Percentiles rank a stretch among this genome's conserved stretches.
phyloP scores from a whole-genome alignment of 371 early-diverging fungal genomes.

The Haplosporangium sp. region DNA sequence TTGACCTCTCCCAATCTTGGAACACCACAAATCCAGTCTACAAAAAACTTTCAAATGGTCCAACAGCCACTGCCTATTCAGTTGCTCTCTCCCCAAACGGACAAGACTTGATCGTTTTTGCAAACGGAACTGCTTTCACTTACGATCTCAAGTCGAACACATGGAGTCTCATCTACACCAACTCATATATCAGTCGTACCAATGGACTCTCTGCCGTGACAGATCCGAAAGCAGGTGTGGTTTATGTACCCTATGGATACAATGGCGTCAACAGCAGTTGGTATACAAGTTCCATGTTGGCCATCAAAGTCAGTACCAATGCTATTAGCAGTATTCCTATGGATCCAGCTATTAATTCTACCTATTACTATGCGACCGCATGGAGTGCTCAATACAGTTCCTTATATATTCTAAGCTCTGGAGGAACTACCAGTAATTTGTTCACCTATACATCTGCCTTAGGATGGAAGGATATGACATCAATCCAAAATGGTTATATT shows the following conservation, averaged over 20 bases:
- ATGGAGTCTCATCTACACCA: slow-evolving; percentile 1
- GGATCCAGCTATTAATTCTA: neutral
- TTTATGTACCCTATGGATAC: slow-evolving; percentile 16
- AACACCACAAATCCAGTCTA: slow-evolving; percentile 1
- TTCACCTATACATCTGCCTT: neutral
- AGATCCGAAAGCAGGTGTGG: slow-evolving; percentile 13
- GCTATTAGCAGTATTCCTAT: neutral
- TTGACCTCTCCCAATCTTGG: slow-evolving; percentile 26
- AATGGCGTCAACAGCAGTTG: neutral
- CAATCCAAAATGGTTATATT: neutral
- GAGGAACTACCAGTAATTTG: neutral
- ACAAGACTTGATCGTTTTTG: slow-evolving; percentile 9
- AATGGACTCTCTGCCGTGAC: slow-evolving; percentile 4
- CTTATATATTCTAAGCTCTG: neutral
- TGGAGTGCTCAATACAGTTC: neutral
- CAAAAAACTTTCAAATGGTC: slow-evolving; percentile 16
- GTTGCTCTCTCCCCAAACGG: slow-evolving; percentile 3
- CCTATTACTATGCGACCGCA: neutral
- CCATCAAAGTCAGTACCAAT: neutral
- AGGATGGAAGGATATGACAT: slow-evolving; percentile 3
- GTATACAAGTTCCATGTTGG: neutral
- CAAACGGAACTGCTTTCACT: slow-evolving; percentile 4
- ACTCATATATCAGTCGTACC: neutral
- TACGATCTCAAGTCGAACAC: neutral
- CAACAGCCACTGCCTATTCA: neutral